Evolutionary conservation across 2,329 filamentous ascomycete species (phyloP).

Genomic region (Ascochyta fabae): DNA sequence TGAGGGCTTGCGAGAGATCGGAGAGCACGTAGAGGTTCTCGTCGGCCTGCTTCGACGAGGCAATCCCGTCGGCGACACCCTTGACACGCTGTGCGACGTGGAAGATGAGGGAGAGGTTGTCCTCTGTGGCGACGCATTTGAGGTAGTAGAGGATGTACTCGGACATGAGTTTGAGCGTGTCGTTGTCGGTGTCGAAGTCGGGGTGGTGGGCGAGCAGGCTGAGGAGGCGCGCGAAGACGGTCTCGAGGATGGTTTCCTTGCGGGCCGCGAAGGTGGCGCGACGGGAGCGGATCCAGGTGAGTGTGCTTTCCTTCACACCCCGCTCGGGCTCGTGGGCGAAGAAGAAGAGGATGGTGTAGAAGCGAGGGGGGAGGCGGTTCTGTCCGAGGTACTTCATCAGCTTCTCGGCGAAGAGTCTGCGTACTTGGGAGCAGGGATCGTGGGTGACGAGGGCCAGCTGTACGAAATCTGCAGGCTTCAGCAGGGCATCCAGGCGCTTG

Average conservation of each 20-base stretch:
- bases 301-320: constrained; percentile 75
- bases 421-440: constrained; percentile 75
- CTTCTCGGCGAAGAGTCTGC: constrained; percentile 79
- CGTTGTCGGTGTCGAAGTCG: constrained; percentile 71
- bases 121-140: constrained; percentile 78
- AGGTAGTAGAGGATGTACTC: constrained; percentile 92
- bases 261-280: constrained; percentile 67
- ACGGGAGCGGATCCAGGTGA: constrained; percentile 89
- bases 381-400: constrained; percentile 89
- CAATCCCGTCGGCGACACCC: constrained; percentile 81
- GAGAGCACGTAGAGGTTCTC: constrained; percentile 84
- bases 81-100: constrained; percentile 94
- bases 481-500: constrained; percentile 75
- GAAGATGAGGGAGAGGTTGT: constrained; percentile 87
- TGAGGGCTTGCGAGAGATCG: constrained; percentile 82
- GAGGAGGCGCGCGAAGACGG: constrained; percentile 79
- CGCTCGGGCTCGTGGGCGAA: constrained; percentile 85
- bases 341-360: constrained; percentile 88
- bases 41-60: constrained; percentile 59
- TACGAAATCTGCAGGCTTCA: constrained; percentile 79
- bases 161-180: constrained; percentile 79
- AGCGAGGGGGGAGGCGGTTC: constrained; percentile 72
- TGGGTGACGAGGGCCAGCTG: constrained; percentile 81
- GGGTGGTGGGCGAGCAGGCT: constrained; percentile 93
- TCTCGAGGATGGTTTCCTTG: constrained; percentile 72